Base-by-base conservation (phyloP, 805 yeast species). In the Metschnikowia lunata region DNA sequence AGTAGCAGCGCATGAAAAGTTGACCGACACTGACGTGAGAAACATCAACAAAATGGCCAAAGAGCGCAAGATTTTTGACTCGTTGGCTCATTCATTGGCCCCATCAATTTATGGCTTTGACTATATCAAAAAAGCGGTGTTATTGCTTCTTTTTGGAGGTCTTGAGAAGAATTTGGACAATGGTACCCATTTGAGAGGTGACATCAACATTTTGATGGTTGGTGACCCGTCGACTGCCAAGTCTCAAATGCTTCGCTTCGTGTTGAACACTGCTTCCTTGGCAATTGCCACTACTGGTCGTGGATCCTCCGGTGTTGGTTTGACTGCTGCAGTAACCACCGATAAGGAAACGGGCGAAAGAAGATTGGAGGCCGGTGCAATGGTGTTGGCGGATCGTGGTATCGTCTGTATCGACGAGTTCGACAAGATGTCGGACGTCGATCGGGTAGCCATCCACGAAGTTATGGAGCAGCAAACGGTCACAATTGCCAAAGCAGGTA, bases 391-490 rank as follows among this genome's bases (percentile, higher is more conserved):
- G 10, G 99, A 93, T 67, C 75, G 97, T 52, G 99, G 99, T 51
- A 78, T 93, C 45, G 97, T 93, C 34, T 93, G 99, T 78, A 95
- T 93, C 58, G 99, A 93, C 74, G 99, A 93, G 73, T 93, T 93
- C 61, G 99, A 91, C 70, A 93, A 93, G 67, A 93, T 93, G 99
- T 83, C 87, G 50, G 99, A 93, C 64, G 80, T 82, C 26, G 99
- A 93, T 70, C 79, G 99, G 62, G 98, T 93, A 41, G 98, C 98
- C 1, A 93, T 93, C 59, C 99, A 93, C 67, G 99, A 93, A 76
- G 99, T 93, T 39, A 93, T 93, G 99, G 99, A 93, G 71, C 99
- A 93, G 69, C 99, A 93, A 66, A 93, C 99, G 0, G 97, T 91
- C 27, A 90, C 98, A 2, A 90, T 91, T 59, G 96, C 98, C 41